Evolutionary conservation across 2,329 filamentous ascomycete genomes (phyloP).

Genomic region (Cyphellophora attinorum): DNA sequence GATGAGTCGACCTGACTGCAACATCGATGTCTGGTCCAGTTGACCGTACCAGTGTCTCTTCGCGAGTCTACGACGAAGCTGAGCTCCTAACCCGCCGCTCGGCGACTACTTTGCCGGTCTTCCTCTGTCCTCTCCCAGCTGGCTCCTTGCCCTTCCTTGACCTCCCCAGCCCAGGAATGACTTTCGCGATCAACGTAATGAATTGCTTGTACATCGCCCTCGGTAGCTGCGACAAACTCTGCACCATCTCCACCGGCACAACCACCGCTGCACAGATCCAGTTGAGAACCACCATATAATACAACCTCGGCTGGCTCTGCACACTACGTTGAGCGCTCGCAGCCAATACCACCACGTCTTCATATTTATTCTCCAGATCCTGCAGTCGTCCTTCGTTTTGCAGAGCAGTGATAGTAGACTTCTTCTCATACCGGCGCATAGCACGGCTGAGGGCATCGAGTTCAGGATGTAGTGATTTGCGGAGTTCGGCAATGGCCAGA

Average conservation of each 20-base stretch:
- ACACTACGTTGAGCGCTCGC: constrained; percentile 49
- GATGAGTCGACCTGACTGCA: too few species aligned
- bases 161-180: constrained; percentile 6
- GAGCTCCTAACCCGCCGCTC: too few species aligned
- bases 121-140: too few species aligned
- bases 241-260: constrained; percentile 25
- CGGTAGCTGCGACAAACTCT: constrained; percentile 24
- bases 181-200: constrained; percentile 6
- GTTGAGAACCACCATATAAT: constrained; percentile 24
- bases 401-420: constrained; percentile 62
- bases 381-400: constrained; percentile 69
- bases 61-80: too few species aligned
- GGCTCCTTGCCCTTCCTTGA: constrained; percentile 4
- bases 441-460: constrained; percentile 82
- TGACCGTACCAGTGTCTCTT: too few species aligned
- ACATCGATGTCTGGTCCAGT: too few species aligned
- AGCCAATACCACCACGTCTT: constrained; percentile 72
- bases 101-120: too few species aligned
- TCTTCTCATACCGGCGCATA: constrained; percentile 85
- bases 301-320: constrained; percentile 17
- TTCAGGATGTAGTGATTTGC: constrained; percentile 63
- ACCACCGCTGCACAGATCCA: constrained; percentile 26
- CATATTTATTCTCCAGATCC: constrained; percentile 59
- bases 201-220: constrained; percentile 14
- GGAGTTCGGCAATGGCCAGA: constrained; percentile 44